Percentiles rank a stretch among this genome's conserved stretches.
Conservation (phyloP, 257 asterid genomes). For the Petrea volubilis region DNA sequence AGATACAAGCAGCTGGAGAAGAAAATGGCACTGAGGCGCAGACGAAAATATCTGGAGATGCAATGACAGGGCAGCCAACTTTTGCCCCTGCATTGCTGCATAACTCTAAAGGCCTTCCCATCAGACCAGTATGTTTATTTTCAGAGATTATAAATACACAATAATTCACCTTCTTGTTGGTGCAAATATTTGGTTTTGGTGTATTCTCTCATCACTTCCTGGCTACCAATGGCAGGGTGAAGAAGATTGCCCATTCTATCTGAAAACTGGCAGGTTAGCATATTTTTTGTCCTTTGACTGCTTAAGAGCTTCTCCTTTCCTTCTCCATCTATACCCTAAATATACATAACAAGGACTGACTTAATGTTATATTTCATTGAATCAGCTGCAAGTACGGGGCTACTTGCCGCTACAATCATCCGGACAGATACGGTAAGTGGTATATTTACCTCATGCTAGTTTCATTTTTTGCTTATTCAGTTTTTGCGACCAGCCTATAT, state of each 20-base stretch:
- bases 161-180: background rate
- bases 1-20: constrained; percentile 44
- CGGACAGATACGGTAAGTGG: constrained; percentile 74
- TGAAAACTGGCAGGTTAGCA: constrained; percentile 96
- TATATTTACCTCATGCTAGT: constrained; percentile 3
- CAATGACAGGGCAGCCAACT: constrained; percentile 41
- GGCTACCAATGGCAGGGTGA: constrained; percentile 69
- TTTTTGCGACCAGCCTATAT: constrained; percentile 14
- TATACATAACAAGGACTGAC: constrained; percentile 1
- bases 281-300: constrained; percentile 21
- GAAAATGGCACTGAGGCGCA: constrained; percentile 45
- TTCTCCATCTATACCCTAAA: constrained; percentile 1
- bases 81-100: constrained; percentile 67
- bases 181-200: background rate
- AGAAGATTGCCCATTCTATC: constrained; percentile 95
- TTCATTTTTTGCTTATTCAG: background rate
- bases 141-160: constrained; percentile 4
- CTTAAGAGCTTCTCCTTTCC: constrained; percentile 7
- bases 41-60: constrained; percentile 48
- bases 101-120: constrained; percentile 92
- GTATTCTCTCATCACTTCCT: constrained; percentile 13
- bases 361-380: constrained; percentile 30
- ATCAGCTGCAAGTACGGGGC: constrained; percentile 95
- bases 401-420: constrained; percentile 93
- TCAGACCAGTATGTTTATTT: constrained; percentile 69